Conservation (phyloP, 164 flowering plant species). For the Macadamia integrifolia region DNA sequence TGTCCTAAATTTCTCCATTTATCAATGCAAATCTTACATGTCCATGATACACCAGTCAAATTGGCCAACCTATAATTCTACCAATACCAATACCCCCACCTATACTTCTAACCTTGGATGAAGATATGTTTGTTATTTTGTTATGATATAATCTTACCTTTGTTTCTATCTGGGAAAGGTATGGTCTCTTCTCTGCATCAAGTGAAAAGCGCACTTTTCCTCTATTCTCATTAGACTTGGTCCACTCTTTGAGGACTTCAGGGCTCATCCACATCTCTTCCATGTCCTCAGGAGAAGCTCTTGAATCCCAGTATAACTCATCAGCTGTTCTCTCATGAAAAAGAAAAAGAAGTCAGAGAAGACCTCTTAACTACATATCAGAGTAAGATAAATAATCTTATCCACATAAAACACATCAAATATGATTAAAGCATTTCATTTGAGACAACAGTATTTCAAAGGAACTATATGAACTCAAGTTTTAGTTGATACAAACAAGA, state of each 20-base stretch:
- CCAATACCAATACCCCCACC: no score
- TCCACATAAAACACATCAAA: background rate
- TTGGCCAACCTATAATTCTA: no score
- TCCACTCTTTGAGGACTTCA: slow-evolving; percentile 67
- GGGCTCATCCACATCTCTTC: slow-evolving; percentile 74
- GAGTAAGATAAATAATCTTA: background rate
- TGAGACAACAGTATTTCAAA: background rate
- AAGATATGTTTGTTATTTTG: background rate
- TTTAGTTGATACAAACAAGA: background rate
- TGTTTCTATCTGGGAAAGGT: slow-evolving; percentile 69
- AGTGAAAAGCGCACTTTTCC: slow-evolving; percentile 75
- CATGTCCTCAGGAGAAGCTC: slow-evolving; percentile 77
- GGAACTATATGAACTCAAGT: background rate
- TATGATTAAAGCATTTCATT: background rate
- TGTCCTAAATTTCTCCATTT: no score
- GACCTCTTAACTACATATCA: background rate
- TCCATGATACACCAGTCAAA: no score
- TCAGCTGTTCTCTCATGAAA: slow-evolving; percentile 25
- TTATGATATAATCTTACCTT: slow-evolving; percentile 36
- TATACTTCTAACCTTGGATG: no score
- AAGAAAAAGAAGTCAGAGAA: slow-evolving; percentile 7
- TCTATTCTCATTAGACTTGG: slow-evolving; percentile 56
- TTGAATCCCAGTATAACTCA: slow-evolving; percentile 61
- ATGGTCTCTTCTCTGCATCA: slow-evolving; percentile 60
- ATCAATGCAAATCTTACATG: no score